These are phyloP conservation scores for Penicillium glabrum DNA, from an alignment of 2,329 filamentous ascomycete species.

Conservation along the genomic window DNA sequence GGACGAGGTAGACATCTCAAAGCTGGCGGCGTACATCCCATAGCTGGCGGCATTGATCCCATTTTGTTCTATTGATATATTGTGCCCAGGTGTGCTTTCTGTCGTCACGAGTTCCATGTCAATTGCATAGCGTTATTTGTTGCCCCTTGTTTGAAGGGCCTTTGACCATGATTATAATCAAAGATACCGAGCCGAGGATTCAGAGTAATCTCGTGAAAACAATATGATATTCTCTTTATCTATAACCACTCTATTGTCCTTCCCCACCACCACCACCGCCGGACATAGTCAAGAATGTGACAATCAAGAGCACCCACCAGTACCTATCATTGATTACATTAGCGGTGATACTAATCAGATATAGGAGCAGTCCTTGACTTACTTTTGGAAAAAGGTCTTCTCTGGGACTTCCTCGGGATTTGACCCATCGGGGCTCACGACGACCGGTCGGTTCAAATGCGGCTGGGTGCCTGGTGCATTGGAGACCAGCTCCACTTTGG, in stretches of 20 bases:
- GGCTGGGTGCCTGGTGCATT: slow-evolving; percentile 35
- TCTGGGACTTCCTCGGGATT: slow-evolving; percentile 39
- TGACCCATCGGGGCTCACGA: slow-evolving; percentile 39
- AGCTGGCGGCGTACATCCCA: too few relatives aligned
- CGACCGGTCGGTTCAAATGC: slow-evolving; percentile 41
- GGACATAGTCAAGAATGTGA: slow-evolving; percentile 43
- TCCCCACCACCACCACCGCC: slow-evolving; percentile 34
- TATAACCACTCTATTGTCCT: slow-evolving; percentile 1
- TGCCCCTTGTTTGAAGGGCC: background rate
- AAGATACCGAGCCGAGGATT: background rate
- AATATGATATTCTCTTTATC: background rate
- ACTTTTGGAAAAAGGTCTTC: slow-evolving; percentile 48
- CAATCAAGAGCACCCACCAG: slow-evolving; percentile 48
- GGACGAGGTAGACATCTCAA: background rate
- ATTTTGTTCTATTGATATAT: background rate
- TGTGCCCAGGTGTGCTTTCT: background rate
- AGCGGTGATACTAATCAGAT: background rate
- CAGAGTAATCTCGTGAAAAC: background rate
- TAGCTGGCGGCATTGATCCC: background rate
- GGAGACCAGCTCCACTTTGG: slow-evolving; percentile 36
- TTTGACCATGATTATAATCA: background rate
- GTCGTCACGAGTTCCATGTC: background rate
- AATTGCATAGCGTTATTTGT: background rate
- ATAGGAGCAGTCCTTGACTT: slow-evolving; percentile 13
- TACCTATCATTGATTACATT: slow-evolving; percentile 33